Percentiles rank a stretch among this genome's conserved stretches.
Evolutionary conservation across 2,329 filamentous ascomycete species (phyloP).

Genomic region (Didymella sp.): DNA sequence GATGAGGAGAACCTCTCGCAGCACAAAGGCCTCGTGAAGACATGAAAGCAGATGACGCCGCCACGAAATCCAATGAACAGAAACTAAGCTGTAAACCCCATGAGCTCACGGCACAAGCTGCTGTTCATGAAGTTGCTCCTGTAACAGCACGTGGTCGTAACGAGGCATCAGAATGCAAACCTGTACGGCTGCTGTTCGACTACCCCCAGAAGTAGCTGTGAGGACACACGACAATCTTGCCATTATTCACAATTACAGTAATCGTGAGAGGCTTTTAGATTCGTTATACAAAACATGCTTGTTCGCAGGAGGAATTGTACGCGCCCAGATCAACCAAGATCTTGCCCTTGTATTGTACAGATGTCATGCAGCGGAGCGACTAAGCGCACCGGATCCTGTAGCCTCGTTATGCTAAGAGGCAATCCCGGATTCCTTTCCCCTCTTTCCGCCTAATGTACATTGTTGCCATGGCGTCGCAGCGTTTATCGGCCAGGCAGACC

Average conservation of each 20-base stretch:
- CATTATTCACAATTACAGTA: background rate
- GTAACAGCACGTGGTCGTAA: too few relatives aligned
- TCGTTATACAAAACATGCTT: slow-evolving; percentile 13
- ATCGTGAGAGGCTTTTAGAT: background rate
- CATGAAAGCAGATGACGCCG: background rate
- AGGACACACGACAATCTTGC: background rate
- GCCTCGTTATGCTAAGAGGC: background rate
- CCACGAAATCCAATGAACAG: too few relatives aligned
- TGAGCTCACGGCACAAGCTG: background rate
- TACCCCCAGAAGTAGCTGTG: background rate
- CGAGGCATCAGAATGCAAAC: background rate
- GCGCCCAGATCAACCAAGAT: slow-evolving; percentile 17
- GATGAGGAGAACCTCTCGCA: background rate
- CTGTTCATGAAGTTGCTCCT: too few relatives aligned
- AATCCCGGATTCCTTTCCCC: background rate
- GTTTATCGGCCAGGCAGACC: slow-evolving; percentile 56
- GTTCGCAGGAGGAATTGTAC: slow-evolving; percentile 18
- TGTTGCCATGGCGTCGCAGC: slow-evolving; percentile 3
- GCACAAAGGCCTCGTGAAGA: slow-evolving; percentile 2
- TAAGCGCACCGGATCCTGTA: background rate
- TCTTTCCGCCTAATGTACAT: slow-evolving; percentile 9
- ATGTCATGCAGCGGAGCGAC: slow-evolving; percentile 11
- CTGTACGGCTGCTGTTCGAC: background rate
- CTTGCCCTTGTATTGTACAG: slow-evolving; percentile 23
- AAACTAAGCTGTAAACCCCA: too few relatives aligned